Conservation (phyloP, 129 eudicot species). For the Flaveria brownii region DNA sequence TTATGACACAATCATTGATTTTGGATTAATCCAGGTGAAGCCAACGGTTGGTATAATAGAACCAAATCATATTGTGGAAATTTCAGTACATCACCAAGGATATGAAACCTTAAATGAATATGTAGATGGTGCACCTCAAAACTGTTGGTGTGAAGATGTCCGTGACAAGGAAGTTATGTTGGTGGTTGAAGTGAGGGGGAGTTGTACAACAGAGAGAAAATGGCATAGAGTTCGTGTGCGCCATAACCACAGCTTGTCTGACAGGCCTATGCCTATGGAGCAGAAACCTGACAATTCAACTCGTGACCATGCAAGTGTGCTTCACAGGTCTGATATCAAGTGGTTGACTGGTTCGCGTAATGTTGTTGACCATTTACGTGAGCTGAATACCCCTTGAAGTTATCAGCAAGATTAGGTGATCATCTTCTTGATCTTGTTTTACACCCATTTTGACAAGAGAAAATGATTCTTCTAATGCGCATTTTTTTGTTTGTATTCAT, state of each 20-base stretch:
- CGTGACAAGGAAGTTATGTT: conserved; percentile 83
- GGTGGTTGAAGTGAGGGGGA: conserved; percentile 62
- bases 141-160: conserved; percentile 93
- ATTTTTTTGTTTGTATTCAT: not conserved
- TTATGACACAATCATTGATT: conserved; percentile 6
- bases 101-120: conserved; percentile 71
- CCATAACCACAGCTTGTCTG: conserved; percentile 57
- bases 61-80: conserved; percentile 75
- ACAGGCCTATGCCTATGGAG: conserved; percentile 46
- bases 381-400: conserved; percentile 60
- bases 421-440: conserved; percentile 26
- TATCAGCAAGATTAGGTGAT: not conserved
- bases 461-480: conserved; percentile 18
- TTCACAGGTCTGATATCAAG: conserved; percentile 72
- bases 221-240: conserved; percentile 79
- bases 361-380: conserved; percentile 68
- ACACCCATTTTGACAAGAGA: conserved; percentile 33
- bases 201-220: conserved; percentile 52
- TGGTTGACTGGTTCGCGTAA: conserved; percentile 55
- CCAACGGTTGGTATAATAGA: conserved; percentile 76
- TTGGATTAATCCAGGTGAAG: conserved; percentile 54
- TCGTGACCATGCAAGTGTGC: conserved; percentile 50
- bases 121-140: conserved; percentile 75
- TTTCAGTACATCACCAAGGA: conserved; percentile 71
- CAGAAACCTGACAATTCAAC: conserved; percentile 30